These are phyloP conservation scores for Laguncularia racemosa DNA, from an alignment of 345 rosid genomes.

Conservation along the genomic window DNA sequence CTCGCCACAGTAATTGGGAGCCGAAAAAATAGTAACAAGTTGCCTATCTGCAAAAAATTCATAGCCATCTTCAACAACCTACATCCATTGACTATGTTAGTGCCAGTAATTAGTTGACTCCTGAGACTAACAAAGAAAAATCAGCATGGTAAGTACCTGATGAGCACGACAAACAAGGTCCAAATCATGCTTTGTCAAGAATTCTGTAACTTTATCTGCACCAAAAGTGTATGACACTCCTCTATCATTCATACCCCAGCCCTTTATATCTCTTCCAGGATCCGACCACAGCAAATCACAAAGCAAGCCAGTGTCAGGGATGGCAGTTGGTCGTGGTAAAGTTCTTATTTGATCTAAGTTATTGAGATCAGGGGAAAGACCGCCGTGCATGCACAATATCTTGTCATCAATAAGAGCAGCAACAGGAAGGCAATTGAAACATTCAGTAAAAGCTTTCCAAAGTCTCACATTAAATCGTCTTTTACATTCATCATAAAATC, in stretches of 20 bases:
- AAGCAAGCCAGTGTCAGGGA: constrained; percentile 79
- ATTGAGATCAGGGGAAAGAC: constrained; percentile 81
- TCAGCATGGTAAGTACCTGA: constrained; percentile 44
- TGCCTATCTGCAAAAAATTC: constrained; percentile 95
- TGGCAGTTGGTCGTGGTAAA: constrained; percentile 58
- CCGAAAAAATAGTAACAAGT: constrained; percentile 90
- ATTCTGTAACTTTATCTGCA: constrained; percentile 71
- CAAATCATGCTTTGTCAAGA: constrained; percentile 64
- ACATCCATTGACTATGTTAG: constrained; percentile 14
- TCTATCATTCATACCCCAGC: constrained; percentile 96
- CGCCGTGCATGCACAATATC: constrained; percentile 95
- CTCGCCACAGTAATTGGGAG: constrained; percentile 95
- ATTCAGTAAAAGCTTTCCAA: constrained; percentile 87
- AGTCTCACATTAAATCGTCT: constrained; percentile 87
- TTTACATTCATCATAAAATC: constrained; percentile 93
- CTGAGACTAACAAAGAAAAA: too few species aligned
- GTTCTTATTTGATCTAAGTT: constrained; percentile 74
- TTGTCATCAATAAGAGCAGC: constrained; percentile 88
- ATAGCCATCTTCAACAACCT: constrained; percentile 99
- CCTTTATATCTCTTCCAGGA: constrained; percentile 80
- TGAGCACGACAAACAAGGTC: constrained; percentile 97
- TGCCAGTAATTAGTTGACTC: not conserved
- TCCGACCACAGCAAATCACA: constrained; percentile 98
- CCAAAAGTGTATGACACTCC: constrained; percentile 96
- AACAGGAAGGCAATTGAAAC: constrained; percentile 90